phyloP scores from a whole-genome alignment of 352 stramenopile genomes.

The Phytophthora boehmeriae region DNA sequence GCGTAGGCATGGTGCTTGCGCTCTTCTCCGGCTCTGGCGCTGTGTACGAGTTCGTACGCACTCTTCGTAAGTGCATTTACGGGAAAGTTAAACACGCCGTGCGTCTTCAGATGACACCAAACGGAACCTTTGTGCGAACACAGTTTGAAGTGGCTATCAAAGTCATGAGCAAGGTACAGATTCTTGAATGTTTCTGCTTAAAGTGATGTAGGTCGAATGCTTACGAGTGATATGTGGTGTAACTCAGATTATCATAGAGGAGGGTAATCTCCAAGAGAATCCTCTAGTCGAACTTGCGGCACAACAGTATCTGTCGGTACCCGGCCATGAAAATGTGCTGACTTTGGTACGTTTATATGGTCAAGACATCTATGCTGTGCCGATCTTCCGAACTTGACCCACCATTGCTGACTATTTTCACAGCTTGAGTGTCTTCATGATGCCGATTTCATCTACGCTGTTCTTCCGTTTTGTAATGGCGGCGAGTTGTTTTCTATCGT shows the following conservation, averaged over 20 bases:
- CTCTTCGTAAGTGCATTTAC: conserved; percentile 88
- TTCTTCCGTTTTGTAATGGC: conserved; percentile 86
- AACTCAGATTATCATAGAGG: conserved; percentile 81
- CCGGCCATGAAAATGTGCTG: conserved; percentile 85
- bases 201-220: not conserved
- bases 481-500: conserved; percentile 86
- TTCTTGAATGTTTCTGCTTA: not conserved
- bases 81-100: conserved; percentile 89
- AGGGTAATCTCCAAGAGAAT: conserved; percentile 88
- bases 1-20: conserved; percentile 74
- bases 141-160: conserved; percentile 87
- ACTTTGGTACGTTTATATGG: conserved; percentile 59
- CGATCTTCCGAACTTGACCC: not conserved
- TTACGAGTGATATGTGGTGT: not conserved
- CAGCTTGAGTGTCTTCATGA: conserved; percentile 87
- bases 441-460: conserved; percentile 83
- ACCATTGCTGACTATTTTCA: not conserved
- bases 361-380: not conserved
- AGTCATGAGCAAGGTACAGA: conserved; percentile 87
- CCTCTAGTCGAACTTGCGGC: conserved; percentile 84
- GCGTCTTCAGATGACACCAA: conserved; percentile 73
- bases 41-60: conserved; percentile 88
- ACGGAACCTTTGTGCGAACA: conserved; percentile 81
- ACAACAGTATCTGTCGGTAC: conserved; percentile 83
- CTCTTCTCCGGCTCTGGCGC: conserved; percentile 83